phyloP scores from a whole-genome alignment of 1,284 basidiomycete species.

The Trichosporon faecale region DNA sequence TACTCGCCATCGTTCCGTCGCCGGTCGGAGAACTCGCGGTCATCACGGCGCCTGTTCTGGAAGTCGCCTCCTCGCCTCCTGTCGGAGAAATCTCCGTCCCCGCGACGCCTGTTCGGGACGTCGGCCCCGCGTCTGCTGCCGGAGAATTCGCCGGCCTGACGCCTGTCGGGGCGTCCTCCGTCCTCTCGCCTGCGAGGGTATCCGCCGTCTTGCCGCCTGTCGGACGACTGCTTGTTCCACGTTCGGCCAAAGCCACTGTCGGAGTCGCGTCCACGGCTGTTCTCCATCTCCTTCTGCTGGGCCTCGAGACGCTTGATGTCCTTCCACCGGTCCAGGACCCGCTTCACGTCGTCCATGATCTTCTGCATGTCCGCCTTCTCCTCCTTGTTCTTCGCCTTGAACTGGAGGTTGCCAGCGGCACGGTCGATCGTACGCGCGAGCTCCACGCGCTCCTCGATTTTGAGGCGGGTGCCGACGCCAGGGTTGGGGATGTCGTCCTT shows the following conservation, averaged over 20 bases:
- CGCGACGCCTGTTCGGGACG: background rate
- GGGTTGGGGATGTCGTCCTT: background rate
- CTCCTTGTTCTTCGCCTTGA: conserved; percentile 12
- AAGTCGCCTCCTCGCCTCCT: too few species aligned
- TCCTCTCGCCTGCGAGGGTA: background rate
- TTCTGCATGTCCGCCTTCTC: background rate
- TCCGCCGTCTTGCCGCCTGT: background rate
- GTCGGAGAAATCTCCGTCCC: background rate
- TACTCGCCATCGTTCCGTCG: background rate
- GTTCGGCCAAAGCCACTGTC: background rate
- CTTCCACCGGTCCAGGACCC: background rate
- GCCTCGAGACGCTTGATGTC: background rate
- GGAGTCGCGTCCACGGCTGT: background rate
- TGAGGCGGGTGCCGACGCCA: background rate
- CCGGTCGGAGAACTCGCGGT: background rate
- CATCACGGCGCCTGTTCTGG: background rate
- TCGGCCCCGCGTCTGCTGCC: background rate
- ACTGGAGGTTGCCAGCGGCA: background rate
- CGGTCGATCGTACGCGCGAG: background rate
- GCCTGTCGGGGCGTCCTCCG: background rate
- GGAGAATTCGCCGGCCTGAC: background rate
- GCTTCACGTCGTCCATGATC: background rate
- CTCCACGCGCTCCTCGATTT: background rate
- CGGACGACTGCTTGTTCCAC: background rate
- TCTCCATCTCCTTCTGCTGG: background rate